Base-by-base conservation (phyloP, 176 grass and related monocot genomes). In the Urochloa ruziziensis region DNA sequence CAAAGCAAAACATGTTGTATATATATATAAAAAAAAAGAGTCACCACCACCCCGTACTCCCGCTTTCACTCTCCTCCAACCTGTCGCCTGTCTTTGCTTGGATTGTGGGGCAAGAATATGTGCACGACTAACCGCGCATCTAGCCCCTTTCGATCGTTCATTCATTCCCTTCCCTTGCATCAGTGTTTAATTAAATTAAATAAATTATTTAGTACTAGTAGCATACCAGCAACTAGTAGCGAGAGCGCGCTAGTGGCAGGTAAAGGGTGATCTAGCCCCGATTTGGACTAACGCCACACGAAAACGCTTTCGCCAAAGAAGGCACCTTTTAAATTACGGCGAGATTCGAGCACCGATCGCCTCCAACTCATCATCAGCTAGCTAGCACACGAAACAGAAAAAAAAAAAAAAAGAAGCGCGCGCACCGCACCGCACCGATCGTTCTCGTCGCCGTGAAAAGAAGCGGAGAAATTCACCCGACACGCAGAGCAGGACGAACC, bases 51-150 rank as follows among this genome's bases (percentile, higher is more conserved):
- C 28, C 34, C 14, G 15, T 11, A 4, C 62, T n/a, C n/a, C n/a
- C n/a, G n/a, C n/a, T n/a, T n/a, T n/a, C n/a, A 13, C 18, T 64
- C 75, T 48, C 56, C 28, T 58, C 53, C 56, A 60, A 62, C 42
- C 59, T 63, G 24, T 51, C 56, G 24, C 10, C 84, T 87, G 43
- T 48, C 89, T 90, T 90, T 87, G 89, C 89, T 79, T 90, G 84
- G 60, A 83, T 87, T 69, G 67, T 83, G 89, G 80, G 67, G 74
- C 89, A 87, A 83, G 84, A 87, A 90, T 86, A 86, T 86, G 62
- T 73, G 78, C 77, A 70, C 80, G 82, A 86, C 78, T 79, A 79
- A 53, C 74, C 64, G 67, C 88, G 77, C 78, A 86, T 86, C 79
- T 46, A 40, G 42, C 76, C 59, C 43, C 65, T 33, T n/a, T n/a